Conservation (phyloP, 371 early-diverging fungal species). For the Circinella minor region DNA sequence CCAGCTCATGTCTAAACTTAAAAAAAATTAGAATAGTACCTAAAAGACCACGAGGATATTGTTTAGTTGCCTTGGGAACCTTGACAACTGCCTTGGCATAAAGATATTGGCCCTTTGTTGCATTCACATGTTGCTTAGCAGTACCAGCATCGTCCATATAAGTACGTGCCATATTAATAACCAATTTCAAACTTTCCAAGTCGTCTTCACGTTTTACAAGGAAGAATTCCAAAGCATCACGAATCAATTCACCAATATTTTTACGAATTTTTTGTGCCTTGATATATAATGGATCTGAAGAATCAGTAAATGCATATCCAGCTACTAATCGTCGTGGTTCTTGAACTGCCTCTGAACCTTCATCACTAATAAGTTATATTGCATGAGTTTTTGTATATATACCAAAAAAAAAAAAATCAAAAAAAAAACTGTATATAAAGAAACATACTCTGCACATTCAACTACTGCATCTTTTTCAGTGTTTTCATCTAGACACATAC, state of each 20-base stretch:
- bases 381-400: neutral
- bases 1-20: too few species aligned
- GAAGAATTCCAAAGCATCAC: conserved; percentile 59
- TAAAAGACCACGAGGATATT: conserved; percentile 55
- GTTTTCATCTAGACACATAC: conserved; percentile 61
- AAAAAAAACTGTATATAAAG: neutral
- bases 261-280: conserved; percentile 53
- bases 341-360: conserved; percentile 28
- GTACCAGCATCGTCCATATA: conserved; percentile 73
- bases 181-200: conserved; percentile 72
- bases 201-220: conserved; percentile 66
- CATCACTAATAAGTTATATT: conserved; percentile 28
- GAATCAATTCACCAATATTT: conserved; percentile 57
- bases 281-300: conserved; percentile 49
- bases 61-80: conserved; percentile 47
- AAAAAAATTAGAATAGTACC: conserved; percentile 20
- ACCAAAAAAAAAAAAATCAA: neutral
- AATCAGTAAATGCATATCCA: conserved; percentile 66
- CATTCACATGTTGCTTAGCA: conserved; percentile 56
- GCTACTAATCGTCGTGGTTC: conserved; percentile 45
- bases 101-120: conserved; percentile 58
- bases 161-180: conserved; percentile 63
- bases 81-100: conserved; percentile 59
- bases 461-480: conserved; percentile 21
- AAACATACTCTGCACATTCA: neutral